phyloP scores from a whole-genome alignment of 352 stramenopile species.

The Phytopythium boreale region DNA sequence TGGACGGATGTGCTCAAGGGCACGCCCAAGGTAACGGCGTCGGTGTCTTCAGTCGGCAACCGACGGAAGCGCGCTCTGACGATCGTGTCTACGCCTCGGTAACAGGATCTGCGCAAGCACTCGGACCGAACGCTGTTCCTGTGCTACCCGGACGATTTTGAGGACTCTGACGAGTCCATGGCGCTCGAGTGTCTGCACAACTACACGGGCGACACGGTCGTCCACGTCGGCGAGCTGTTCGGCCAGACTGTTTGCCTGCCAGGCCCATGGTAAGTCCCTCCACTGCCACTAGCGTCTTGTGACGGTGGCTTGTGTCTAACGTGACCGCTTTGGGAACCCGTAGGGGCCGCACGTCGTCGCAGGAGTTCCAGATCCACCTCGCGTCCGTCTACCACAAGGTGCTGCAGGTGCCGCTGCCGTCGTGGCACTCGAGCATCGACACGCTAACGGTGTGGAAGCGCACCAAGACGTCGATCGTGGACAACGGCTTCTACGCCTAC shows the following conservation, averaged over 20 bases:
- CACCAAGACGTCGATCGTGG: slow-evolving; percentile 88
- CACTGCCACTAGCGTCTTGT: too few relatives aligned
- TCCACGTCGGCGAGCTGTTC: slow-evolving; percentile 94
- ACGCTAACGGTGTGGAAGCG: slow-evolving; percentile 94
- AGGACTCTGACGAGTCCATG: slow-evolving; percentile 87
- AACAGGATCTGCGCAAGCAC: slow-evolving; percentile 64
- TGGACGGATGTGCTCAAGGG: slow-evolving; percentile 78
- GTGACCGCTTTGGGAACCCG: slow-evolving; percentile 6
- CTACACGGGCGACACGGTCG: slow-evolving; percentile 89
- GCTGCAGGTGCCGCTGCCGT: slow-evolving; percentile 86
- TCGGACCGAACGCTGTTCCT: slow-evolving; percentile 88
- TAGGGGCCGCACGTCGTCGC: slow-evolving; percentile 88
- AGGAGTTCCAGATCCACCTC: slow-evolving; percentile 91
- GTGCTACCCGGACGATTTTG: slow-evolving; percentile 93
- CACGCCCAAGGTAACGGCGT: slow-evolving; percentile 50
- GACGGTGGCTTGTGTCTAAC: background rate
- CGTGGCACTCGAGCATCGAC: slow-evolving; percentile 93
- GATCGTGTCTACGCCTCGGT: background rate
- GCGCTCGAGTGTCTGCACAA: slow-evolving; percentile 87
- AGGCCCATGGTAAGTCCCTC: slow-evolving; percentile 81
- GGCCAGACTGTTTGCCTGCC: slow-evolving; percentile 87
- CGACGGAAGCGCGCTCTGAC: slow-evolving; percentile 1
- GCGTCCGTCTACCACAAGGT: slow-evolving; percentile 93
- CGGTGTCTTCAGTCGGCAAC: background rate
- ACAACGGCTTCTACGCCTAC: slow-evolving; percentile 71